These are phyloP conservation scores for Tylopilus sp. DNA, from an alignment of 1,284 basidiomycete species.

Conservation along the genomic window DNA sequence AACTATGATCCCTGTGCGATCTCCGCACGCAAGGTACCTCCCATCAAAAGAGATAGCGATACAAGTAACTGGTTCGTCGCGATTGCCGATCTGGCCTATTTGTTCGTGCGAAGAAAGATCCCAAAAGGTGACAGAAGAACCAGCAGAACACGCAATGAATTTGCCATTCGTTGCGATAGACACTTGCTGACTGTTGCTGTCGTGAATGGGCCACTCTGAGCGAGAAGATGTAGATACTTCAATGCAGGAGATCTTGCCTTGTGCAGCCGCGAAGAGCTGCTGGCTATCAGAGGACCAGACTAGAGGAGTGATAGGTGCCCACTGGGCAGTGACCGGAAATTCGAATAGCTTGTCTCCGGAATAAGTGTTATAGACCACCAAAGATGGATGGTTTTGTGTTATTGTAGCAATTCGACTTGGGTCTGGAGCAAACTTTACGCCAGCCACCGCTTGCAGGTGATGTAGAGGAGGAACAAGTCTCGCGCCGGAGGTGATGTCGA, in stretches of 20 bases:
- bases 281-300: constrained; percentile 1
- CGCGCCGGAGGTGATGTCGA: background rate
- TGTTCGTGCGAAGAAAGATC: background rate
- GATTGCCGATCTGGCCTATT: background rate
- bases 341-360: constrained; percentile 2
- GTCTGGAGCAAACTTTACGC: constrained; percentile 4
- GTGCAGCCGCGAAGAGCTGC: background rate
- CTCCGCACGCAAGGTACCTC: background rate
- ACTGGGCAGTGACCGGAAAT: background rate
- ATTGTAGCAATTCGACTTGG: constrained; percentile 1
- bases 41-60: background rate
- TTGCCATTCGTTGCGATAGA: background rate
- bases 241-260: background rate
- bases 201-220: constrained; percentile 1
- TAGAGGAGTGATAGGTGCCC: background rate
- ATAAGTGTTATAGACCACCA: background rate
- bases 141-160: background rate
- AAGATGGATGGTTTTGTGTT: background rate
- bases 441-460: background rate
- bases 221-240: background rate
- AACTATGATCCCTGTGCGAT: background rate
- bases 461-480: background rate
- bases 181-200: background rate
- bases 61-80: background rate
- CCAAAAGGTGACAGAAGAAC: background rate